Conservation (phyloP, 2,329 filamentous ascomycete species). For the Xylaria multiplex region DNA sequence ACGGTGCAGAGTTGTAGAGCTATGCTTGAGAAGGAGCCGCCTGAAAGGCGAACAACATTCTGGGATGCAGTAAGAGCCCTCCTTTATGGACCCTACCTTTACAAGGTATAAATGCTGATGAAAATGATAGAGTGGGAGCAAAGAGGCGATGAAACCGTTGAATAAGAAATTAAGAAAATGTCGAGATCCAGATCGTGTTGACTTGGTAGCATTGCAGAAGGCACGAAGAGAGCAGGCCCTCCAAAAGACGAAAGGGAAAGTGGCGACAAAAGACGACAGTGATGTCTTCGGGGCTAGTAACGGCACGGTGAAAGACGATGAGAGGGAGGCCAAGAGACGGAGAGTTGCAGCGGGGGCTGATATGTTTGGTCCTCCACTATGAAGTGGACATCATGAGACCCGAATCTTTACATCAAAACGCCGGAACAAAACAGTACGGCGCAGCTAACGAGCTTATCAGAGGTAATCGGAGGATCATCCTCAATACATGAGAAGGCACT, state of each 20-base stretch:
- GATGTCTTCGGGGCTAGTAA: conserved; percentile 58
- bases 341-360: conserved; percentile 45
- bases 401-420: conserved; percentile 1
- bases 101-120: conserved; percentile 28
- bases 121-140: conserved; percentile 56
- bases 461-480: neutral
- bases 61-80: conserved; percentile 61
- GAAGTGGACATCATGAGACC: conserved; percentile 14
- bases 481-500: too few species aligned
- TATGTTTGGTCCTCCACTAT: conserved; percentile 45
- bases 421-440: neutral
- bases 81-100: too few species aligned
- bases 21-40: conserved; percentile 66
- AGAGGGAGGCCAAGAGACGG: conserved; percentile 54
- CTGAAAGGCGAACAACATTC: conserved; percentile 64
- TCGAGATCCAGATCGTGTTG: conserved; percentile 77
- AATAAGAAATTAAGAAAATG: conserved; percentile 78
- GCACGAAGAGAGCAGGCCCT: conserved; percentile 66
- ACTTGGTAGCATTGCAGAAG: conserved; percentile 75
- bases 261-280: conserved; percentile 55
- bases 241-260: conserved; percentile 53
- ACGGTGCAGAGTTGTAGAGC: conserved; percentile 62
- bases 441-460: neutral
- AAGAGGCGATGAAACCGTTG: conserved; percentile 64
- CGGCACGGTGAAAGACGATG: conserved; percentile 50